These are phyloP conservation scores for Coemansia umbellata DNA, from an alignment of 192 early-diverging fungal species.

Conservation along the genomic window DNA sequence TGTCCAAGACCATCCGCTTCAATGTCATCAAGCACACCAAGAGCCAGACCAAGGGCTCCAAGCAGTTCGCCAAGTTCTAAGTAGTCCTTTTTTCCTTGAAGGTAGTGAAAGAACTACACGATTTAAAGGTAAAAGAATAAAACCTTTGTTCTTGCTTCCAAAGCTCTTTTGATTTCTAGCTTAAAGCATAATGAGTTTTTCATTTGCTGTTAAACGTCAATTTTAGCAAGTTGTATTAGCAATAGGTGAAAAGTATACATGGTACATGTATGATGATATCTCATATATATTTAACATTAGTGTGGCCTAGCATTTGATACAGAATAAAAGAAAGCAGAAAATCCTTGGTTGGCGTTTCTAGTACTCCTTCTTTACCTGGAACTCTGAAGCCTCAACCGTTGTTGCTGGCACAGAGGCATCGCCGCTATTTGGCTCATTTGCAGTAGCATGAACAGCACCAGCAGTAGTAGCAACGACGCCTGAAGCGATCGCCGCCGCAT, in stretches of 20 bases:
- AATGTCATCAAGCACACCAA: conserved; percentile 98
- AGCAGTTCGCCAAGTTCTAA: conserved; percentile 94
- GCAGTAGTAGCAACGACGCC: background rate
- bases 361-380: background rate
- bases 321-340: background rate
- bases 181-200: too few relatives aligned
- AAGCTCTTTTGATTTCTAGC: too few relatives aligned
- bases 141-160: too few relatives aligned
- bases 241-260: background rate
- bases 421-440: conserved; percentile 2
- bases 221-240: background rate
- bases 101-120: too few relatives aligned
- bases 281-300: too few relatives aligned
- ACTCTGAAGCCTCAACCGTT: background rate
- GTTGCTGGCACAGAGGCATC: conserved; percentile 1
- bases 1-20: conserved; percentile 99
- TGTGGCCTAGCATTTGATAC: too few relatives aligned
- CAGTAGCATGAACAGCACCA: too few relatives aligned
- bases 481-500: conserved; percentile 3
- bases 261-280: too few relatives aligned
- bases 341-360: too few relatives aligned
- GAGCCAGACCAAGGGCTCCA: conserved; percentile 72
- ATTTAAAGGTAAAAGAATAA: too few relatives aligned
- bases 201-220: too few relatives aligned
- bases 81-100: too few relatives aligned